Evolutionary conservation across 495 filamentous ascomycete species (phyloP).

Genomic region (Podospora bellae-mahoneyi): DNA sequence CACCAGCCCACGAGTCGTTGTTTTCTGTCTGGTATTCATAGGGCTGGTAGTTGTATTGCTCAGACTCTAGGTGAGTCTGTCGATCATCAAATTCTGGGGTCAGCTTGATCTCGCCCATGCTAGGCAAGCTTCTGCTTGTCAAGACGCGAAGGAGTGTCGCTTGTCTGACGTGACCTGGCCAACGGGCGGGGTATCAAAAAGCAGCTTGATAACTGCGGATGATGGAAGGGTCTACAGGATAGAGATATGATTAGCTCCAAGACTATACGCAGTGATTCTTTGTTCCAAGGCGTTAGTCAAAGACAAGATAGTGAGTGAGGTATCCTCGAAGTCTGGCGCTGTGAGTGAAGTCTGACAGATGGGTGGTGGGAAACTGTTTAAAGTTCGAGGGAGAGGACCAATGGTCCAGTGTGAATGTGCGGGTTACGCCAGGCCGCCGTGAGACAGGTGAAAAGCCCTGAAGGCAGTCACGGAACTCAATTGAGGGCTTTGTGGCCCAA

Average conservation of each 20-base stretch:
- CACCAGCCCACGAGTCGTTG: slow-evolving; percentile 91
- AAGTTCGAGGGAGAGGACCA: background rate
- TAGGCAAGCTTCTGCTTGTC: slow-evolving; percentile 47
- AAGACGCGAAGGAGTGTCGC: slow-evolving; percentile 8
- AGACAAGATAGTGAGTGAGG: slow-evolving; percentile 9
- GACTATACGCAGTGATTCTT: background rate
- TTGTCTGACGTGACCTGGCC: slow-evolving; percentile 8
- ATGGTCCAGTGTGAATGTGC: background rate
- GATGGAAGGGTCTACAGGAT: background rate
- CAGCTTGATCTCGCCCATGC: slow-evolving; percentile 49
- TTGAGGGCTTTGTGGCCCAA: background rate
- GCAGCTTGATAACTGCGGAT: background rate
- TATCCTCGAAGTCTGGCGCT: background rate
- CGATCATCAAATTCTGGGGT: slow-evolving; percentile 56
- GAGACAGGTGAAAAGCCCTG: background rate
- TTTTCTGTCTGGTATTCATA: slow-evolving; percentile 87
- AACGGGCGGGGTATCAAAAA: slow-evolving; percentile 9
- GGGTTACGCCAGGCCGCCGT: background rate
- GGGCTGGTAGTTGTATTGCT: slow-evolving; percentile 51
- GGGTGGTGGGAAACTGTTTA: background rate
- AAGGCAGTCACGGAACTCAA: background rate
- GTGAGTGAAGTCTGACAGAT: background rate
- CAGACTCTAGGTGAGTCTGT: slow-evolving; percentile 50
- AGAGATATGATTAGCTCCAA: background rate
- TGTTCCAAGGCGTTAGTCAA: background rate